Evolutionary conservation across 306 rosid genomes (phyloP).

Genomic region (Corylus avellana): DNA sequence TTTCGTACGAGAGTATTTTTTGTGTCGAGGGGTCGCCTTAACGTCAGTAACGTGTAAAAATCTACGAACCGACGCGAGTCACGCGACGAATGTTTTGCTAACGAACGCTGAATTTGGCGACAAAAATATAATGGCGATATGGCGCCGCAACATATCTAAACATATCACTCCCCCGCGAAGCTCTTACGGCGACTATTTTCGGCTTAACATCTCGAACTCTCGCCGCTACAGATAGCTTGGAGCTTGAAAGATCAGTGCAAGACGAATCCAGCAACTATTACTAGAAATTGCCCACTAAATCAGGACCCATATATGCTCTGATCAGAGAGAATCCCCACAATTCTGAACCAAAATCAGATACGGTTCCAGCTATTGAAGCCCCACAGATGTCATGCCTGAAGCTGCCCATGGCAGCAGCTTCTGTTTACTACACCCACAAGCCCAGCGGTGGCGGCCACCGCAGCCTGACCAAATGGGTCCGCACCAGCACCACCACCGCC

Average conservation of each 20-base stretch:
- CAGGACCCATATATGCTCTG: background rate
- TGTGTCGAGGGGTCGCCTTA: too few species aligned
- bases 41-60: background rate
- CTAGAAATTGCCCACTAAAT: background rate
- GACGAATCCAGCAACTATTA: too few species aligned
- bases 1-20: too few species aligned
- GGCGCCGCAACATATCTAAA: background rate
- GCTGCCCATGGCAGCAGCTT: slow-evolving; percentile 26
- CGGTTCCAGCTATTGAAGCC: background rate
- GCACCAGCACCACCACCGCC: slow-evolving; percentile 6
- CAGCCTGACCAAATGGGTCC: slow-evolving; percentile 5
- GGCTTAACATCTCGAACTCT: background rate
- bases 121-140: background rate
- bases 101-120: background rate
- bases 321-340: background rate
- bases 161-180: background rate
- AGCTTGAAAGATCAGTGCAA: too few species aligned
- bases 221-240: background rate
- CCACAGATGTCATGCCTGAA: slow-evolving; percentile 23
- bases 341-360: background rate
- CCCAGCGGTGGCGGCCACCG: background rate
- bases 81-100: background rate
- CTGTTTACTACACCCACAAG: slow-evolving; percentile 26
- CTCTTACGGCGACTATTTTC: background rate
- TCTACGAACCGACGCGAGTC: background rate